Evolutionary conservation across 208 protist species (phyloP), one percentile per base, ranked within the genome.

Genomic region (Acanthamoeba castellanii): DNA sequence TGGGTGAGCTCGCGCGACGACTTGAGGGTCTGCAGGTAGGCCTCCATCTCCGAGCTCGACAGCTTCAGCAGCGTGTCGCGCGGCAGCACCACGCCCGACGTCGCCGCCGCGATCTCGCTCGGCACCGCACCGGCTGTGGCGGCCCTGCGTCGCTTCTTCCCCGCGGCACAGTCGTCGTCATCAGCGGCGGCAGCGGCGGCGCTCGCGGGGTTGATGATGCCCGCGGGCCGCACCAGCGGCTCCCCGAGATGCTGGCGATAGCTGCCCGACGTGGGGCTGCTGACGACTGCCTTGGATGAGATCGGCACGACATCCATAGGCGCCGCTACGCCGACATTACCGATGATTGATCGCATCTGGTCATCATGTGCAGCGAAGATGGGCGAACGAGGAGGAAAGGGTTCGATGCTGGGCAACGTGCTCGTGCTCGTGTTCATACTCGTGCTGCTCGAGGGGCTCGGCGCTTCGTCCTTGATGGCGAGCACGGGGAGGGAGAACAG

Each of bases 1-100:
- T 64, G 32, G 9, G 95, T 95, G 22, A 96, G 81, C 34, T 93
- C 37, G 6, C 95, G 87, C 2, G 59, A 68, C 22, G 37, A 18
- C n/a, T 95, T 96, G 66, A 96, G 64, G 32, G 45, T 50, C 5
- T 72, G 78, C 45, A 94, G 55, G 74, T 96, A 96, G 34, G 94
- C 87, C 70, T 95, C 92, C 81, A 96, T 95, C 45, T 96, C 95
- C 52, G 74, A 74, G 64, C 84, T 95, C 18, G 94, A 52, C 20
- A 96, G n/a, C 64, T 94, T 94, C 20, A 96, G 89, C 22, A 96
- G 84, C 27, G 84, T 55, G n/a, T 95, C 92, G 30, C 90, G 72
- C 20, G 93, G 14, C 47, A 96, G 72, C 27, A 94, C 42, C 11
- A 91, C 66, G 13, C 89, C 37, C 45, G 45, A 59, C 52, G 81